Conservation (phyloP, 2,329 filamentous ascomycete genomes). For the Colletotrichum orbiculare region DNA sequence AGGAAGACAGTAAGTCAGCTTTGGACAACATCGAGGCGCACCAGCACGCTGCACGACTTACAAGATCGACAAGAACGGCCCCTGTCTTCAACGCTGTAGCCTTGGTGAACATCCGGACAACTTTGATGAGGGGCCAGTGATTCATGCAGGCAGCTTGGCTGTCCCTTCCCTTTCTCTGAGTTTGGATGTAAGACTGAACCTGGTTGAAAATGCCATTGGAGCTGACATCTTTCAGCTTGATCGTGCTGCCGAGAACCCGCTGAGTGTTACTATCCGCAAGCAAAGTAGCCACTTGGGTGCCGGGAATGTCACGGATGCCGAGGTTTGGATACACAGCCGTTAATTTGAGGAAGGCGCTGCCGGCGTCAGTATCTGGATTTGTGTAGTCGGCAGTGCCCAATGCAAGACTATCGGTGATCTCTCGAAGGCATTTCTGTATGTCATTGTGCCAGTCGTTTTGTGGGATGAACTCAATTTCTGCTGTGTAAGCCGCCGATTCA, state of each 20-base stretch:
- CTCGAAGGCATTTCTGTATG: conserved; percentile 57
- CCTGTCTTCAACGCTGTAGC: not conserved
- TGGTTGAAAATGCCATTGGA: not conserved
- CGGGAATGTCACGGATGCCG: conserved; percentile 29
- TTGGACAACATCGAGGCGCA: no score
- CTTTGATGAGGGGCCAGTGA: conserved; percentile 56
- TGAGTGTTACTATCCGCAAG: not conserved
- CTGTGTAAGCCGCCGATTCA: conserved; percentile 52
- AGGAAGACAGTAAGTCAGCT: not conserved
- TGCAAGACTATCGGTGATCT: conserved; percentile 56
- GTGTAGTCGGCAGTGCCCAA: conserved; percentile 47
- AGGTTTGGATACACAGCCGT: conserved; percentile 56
- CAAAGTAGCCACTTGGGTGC: not conserved
- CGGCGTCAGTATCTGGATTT: conserved; percentile 55
- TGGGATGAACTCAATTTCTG: conserved; percentile 68
- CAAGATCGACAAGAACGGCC: conserved; percentile 1
- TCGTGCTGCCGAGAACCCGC: not conserved
- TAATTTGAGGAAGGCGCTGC: conserved; percentile 53
- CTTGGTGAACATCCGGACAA: conserved; percentile 16
- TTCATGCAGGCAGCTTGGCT: conserved; percentile 30
- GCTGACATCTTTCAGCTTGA: not conserved
- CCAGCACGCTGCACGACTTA: not conserved
- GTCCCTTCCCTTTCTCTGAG: no score
- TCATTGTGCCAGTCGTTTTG: conserved; percentile 63
- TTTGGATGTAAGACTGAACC: not conserved